Conservation (phyloP, 768 basidiomycete genomes). For the Trametes cinnabarina region DNA sequence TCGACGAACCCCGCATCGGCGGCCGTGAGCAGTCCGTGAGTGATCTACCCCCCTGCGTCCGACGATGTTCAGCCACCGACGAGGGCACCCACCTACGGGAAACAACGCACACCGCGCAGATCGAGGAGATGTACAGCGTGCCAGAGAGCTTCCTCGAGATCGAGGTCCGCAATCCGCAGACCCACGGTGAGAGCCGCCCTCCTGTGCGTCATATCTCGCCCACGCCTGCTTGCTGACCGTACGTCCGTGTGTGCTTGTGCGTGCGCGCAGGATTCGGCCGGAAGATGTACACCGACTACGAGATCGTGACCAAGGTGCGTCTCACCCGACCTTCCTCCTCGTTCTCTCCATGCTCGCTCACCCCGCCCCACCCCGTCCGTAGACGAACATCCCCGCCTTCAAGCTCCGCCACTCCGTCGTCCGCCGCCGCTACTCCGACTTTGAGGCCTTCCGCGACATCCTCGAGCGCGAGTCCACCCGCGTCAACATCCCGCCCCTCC, state of each 20-base stretch:
- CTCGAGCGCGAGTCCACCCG: constrained; percentile 95
- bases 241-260: no score
- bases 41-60: not conserved
- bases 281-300: constrained; percentile 99
- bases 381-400: constrained; percentile 99
- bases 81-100: no score
- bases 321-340: not conserved
- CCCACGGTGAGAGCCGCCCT: constrained; percentile 65
- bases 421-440: constrained; percentile 64
- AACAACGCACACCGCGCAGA: constrained; percentile 42
- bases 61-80: not conserved
- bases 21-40: constrained; percentile 41
- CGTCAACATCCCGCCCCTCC: constrained; percentile 96
- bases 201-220: not conserved
- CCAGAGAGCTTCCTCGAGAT: constrained; percentile 98
- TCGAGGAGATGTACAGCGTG: constrained; percentile 98
- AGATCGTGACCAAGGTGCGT: constrained; percentile 92
- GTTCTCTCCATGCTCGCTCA: not conserved
- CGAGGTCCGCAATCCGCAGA: constrained; percentile 95
- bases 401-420: constrained; percentile 75
- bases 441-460: constrained; percentile 92
- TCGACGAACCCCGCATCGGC: constrained; percentile 38
- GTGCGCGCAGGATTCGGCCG: constrained; percentile 85
- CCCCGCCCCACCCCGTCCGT: not conserved
- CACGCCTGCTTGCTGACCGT: not conserved